These are phyloP conservation scores for Plenodomus lindquistii DNA, from an alignment of 2,329 filamentous ascomycete genomes.

Conservation along the genomic window DNA sequence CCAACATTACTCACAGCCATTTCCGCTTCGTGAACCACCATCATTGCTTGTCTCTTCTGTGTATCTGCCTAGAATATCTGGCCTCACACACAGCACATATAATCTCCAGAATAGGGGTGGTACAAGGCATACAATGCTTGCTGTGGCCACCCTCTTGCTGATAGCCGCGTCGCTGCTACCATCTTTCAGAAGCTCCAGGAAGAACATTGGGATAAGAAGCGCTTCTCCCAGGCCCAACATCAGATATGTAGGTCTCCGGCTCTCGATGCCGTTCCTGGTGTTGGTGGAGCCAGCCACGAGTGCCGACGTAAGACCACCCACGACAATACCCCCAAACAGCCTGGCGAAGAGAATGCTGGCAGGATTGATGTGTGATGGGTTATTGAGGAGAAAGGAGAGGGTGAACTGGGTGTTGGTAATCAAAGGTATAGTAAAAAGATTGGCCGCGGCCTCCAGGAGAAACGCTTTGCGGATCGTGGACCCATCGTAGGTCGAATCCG, in stretches of 20 bases:
- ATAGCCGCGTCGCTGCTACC: conserved; percentile 21
- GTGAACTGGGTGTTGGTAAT: conserved; percentile 27
- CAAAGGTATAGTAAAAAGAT: conserved; percentile 31
- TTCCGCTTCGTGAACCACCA: neutral
- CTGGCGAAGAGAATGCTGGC: conserved; percentile 28
- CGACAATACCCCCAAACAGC: conserved; percentile 25
- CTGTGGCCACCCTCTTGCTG: conserved; percentile 18
- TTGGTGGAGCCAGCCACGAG: conserved; percentile 25
- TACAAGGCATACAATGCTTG: conserved; percentile 19
- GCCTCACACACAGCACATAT: conserved; percentile 26
- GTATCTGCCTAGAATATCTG: conserved; percentile 28
- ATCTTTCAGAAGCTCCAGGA: conserved; percentile 21
- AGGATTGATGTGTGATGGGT: conserved; percentile 25
- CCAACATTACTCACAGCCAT: neutral
- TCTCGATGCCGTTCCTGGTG: conserved; percentile 31
- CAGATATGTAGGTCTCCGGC: conserved; percentile 25
- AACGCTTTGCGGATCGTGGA: conserved; percentile 34
- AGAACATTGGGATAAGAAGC: conserved; percentile 22
- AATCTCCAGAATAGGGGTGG: conserved; percentile 30
- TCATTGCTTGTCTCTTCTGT: conserved; percentile 6
- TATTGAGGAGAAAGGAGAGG: conserved; percentile 24
- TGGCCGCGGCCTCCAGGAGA: conserved; percentile 29
- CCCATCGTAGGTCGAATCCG: conserved; percentile 13
- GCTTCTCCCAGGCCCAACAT: conserved; percentile 28
- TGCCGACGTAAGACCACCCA: conserved; percentile 29